Evolutionary conservation across 1,139 yeast species (phyloP).

Genomic region (Candida tetrigidarum): DNA sequence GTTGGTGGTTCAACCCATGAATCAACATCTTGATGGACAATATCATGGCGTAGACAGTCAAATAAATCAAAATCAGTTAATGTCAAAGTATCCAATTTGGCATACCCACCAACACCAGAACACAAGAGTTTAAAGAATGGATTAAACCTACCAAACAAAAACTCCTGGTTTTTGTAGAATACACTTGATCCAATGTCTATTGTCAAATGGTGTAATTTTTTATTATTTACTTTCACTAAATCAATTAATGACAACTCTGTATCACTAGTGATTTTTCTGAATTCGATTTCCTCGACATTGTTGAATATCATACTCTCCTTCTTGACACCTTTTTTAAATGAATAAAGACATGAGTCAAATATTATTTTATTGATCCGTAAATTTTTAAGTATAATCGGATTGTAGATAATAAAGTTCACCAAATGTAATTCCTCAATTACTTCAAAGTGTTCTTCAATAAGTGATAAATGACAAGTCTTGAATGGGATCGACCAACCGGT

Average conservation of each 20-base stretch:
- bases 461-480: slow-evolving; percentile 33
- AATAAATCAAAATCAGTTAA: slow-evolving; percentile 41
- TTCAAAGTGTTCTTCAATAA: slow-evolving; percentile 46
- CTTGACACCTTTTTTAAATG: slow-evolving; percentile 20
- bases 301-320: slow-evolving; percentile 31
- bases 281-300: slow-evolving; percentile 36
- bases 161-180: slow-evolving; percentile 38
- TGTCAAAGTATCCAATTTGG: slow-evolving; percentile 28
- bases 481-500: slow-evolving; percentile 55
- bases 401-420: slow-evolving; percentile 53
- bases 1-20: slow-evolving; percentile 26
- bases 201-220: slow-evolving; percentile 33
- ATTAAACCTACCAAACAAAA: slow-evolving; percentile 42
- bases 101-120: slow-evolving; percentile 40
- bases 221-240: slow-evolving; percentile 30
- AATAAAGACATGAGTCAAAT: slow-evolving; percentile 31
- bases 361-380: slow-evolving; percentile 24
- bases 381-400: slow-evolving; percentile 17
- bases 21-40: slow-evolving; percentile 18
- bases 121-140: slow-evolving; percentile 49
- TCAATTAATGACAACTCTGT: slow-evolving; percentile 55
- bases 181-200: slow-evolving; percentile 54
- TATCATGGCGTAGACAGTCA: slow-evolving; percentile 27
- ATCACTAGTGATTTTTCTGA: slow-evolving; percentile 42
- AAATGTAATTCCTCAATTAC: slow-evolving; percentile 46